These are phyloP conservation scores for Ascocoryne sarcoides DNA, from an alignment of 2,329 filamentous ascomycete genomes.

Conservation along the genomic window DNA sequence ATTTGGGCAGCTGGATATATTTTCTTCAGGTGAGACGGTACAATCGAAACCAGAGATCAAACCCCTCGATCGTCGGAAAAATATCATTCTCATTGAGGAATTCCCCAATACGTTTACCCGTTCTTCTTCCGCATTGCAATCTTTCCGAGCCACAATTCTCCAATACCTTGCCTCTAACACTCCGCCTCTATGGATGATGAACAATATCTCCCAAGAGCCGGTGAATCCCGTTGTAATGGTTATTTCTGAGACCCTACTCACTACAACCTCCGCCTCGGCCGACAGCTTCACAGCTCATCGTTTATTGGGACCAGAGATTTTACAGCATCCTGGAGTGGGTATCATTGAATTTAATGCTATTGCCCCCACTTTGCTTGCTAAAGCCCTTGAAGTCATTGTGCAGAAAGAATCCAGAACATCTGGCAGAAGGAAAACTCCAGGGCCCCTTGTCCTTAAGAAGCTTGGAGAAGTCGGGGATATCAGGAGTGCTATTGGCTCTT, in stretches of 20 bases:
- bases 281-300: constrained; percentile 92
- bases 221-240: constrained; percentile 76
- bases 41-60: constrained; percentile 24
- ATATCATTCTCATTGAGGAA: constrained; percentile 70
- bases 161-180: constrained; percentile 64
- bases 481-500: constrained; percentile 79
- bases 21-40: constrained; percentile 23
- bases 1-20: constrained; percentile 60
- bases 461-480: constrained; percentile 87
- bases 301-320: constrained; percentile 76
- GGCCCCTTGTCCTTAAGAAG: constrained; percentile 66
- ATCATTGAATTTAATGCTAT: constrained; percentile 91
- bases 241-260: constrained; percentile 82
- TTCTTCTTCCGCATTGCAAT: constrained; percentile 53
- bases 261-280: constrained; percentile 72
- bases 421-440: constrained; percentile 65
- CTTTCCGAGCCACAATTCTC: constrained; percentile 67
- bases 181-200: constrained; percentile 42
- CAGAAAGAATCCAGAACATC: constrained; percentile 78
- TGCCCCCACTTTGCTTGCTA: constrained; percentile 75
- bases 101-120: constrained; percentile 69
- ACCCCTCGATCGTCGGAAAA: constrained; percentile 30
- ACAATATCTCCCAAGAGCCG: constrained; percentile 30
- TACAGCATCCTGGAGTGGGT: constrained; percentile 68
- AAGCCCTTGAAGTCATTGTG: constrained; percentile 73